Evolutionary conservation across 257 asterid species (phyloP).

Genomic region (Nicotiana knightiana): DNA sequence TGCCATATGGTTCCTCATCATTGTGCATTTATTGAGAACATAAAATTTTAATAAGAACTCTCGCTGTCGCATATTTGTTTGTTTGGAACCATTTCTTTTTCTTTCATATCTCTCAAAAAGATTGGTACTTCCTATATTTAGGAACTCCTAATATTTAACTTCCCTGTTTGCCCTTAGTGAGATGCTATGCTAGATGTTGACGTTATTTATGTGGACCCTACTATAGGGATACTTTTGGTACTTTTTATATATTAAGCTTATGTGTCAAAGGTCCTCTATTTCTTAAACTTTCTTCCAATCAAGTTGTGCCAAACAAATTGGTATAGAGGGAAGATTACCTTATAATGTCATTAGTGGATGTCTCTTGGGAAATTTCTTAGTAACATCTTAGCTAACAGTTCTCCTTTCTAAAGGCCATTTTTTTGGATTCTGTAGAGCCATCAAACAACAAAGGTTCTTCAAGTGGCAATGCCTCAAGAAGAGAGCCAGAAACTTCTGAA

Average conservation of each 20-base stretch:
- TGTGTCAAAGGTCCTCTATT: neutral
- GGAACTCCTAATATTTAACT: neutral
- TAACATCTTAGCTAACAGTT: neutral
- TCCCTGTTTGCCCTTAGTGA: neutral
- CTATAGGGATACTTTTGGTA: neutral
- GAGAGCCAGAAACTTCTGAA: slow-evolving; percentile 24
- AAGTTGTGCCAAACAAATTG: neutral
- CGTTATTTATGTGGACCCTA: neutral
- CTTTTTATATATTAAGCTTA: neutral
- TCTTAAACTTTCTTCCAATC: neutral
- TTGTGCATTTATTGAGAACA: too few species aligned
- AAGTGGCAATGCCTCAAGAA: slow-evolving; percentile 13
- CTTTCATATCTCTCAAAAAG: neutral
- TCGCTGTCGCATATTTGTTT: neutral
- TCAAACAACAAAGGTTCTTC: slow-evolving; percentile 25
- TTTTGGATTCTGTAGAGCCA: slow-evolving; percentile 35
- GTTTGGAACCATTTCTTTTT: neutral
- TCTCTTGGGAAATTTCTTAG: neutral
- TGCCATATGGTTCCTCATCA: neutral
- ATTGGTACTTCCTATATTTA: neutral
- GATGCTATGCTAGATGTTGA: neutral
- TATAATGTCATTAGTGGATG: neutral
- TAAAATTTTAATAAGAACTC: neutral
- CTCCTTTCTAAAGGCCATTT: slow-evolving; percentile 4
- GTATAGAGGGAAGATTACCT: neutral